phyloP scores from a whole-genome alignment of 176 grass and related monocot genomes.

The Hordeum marinum region DNA sequence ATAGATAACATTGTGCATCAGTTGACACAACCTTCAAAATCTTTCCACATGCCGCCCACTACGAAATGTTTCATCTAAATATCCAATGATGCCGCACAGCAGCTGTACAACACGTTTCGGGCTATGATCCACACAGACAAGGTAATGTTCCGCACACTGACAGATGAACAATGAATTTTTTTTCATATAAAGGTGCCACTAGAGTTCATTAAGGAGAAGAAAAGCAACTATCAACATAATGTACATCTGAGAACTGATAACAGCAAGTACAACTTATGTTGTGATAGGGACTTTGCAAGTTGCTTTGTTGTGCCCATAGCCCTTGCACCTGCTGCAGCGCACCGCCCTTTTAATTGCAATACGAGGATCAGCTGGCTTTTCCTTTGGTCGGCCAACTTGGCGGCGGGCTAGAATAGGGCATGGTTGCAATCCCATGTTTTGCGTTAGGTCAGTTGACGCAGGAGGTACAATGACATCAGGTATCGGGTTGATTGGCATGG shows the following conservation, averaged over 20 bases:
- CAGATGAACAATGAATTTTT: too few relatives aligned
- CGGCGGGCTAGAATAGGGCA: constrained; percentile 43
- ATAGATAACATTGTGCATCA: neutral
- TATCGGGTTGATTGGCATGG: constrained; percentile 59
- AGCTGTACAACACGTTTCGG: too few relatives aligned
- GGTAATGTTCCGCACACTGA: too few relatives aligned
- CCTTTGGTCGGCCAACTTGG: constrained; percentile 58
- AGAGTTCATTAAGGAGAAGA: constrained; percentile 2
- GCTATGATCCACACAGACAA: too few relatives aligned
- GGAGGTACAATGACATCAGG: constrained; percentile 48
- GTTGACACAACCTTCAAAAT: neutral
- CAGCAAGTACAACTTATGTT: neutral
- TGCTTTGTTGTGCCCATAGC: constrained; percentile 65
- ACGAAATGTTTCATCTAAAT: neutral
- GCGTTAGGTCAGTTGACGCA: constrained; percentile 24
- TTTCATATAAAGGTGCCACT: neutral
- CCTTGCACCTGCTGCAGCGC: constrained; percentile 60
- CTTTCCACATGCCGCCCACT: neutral
- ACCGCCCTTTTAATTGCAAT: constrained; percentile 56
- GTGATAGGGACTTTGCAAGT: constrained; percentile 58
- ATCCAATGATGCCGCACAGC: neutral
- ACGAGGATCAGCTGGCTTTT: constrained; percentile 63
- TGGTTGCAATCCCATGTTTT: constrained; percentile 12
- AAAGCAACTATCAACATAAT: constrained; percentile 15
- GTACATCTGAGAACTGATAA: constrained; percentile 22